Conservation (phyloP, 805 yeast genomes). For the Candida bentonensis region DNA sequence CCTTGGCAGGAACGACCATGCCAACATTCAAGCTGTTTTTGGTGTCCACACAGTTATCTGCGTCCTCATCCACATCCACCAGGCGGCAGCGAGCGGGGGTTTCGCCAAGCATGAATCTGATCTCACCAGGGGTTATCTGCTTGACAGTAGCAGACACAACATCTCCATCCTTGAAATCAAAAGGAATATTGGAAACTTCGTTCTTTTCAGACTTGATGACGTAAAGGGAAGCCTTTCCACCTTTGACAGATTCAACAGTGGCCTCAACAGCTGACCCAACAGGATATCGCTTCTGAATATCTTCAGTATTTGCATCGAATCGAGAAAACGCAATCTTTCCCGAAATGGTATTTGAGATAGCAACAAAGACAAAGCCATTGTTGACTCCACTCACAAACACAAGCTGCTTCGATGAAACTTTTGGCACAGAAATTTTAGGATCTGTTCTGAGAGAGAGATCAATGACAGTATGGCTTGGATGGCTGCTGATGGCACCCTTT, state of each 20-base stretch:
- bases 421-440: constrained; percentile 28
- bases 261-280: neutral
- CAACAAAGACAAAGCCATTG: constrained; percentile 51
- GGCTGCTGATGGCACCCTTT: too few relatives aligned
- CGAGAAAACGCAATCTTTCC: constrained; percentile 49
- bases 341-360: constrained; percentile 50
- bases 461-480: constrained; percentile 34
- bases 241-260: too few relatives aligned
- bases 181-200: constrained; percentile 5
- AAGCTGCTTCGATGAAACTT: constrained; percentile 35
- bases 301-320: neutral
- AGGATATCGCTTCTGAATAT: neutral
- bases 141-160: constrained; percentile 8
- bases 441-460: constrained; percentile 16
- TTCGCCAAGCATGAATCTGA: too few relatives aligned
- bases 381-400: constrained; percentile 56
- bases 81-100: constrained; percentile 11
- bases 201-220: too few relatives aligned
- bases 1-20: constrained; percentile 10
- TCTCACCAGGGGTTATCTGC: too few relatives aligned
- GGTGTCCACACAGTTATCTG: constrained; percentile 3
- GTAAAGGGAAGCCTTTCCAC: too few relatives aligned
- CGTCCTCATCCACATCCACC: constrained; percentile 12
- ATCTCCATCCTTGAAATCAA: constrained; percentile 9
- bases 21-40: constrained; percentile 8